Evolutionary conservation across 768 basidiomycete species (phyloP).

Genomic region (Lanmaoa rubissima): DNA sequence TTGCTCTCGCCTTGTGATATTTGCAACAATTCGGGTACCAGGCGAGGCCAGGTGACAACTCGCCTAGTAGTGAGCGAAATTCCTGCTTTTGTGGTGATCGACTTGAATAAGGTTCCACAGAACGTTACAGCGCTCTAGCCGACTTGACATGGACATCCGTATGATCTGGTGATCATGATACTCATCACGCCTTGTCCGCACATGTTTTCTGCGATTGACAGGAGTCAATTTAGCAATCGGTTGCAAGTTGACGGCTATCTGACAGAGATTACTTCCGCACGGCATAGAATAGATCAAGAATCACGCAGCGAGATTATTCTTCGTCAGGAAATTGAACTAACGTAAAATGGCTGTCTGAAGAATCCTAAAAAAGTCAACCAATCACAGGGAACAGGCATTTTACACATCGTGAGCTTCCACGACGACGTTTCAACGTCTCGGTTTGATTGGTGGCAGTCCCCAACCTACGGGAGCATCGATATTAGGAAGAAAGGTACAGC

Average conservation of each 20-base stretch:
- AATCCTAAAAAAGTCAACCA: background rate
- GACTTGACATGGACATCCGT: background rate
- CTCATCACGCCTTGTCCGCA: background rate
- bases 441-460: background rate
- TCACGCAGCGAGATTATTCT: too few relatives aligned
- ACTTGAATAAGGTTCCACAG: background rate
- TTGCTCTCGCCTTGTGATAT: background rate
- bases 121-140: background rate
- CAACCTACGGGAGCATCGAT: background rate
- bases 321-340: background rate
- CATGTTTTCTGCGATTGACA: background rate
- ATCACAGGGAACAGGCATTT: background rate
- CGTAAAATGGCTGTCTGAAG: background rate
- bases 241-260: conserved; percentile 4
- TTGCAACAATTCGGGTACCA: background rate
- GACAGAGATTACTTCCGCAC: conserved; percentile 1
- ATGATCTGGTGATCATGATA: background rate
- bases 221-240: conserved; percentile 1
- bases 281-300: background rate
- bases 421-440: background rate
- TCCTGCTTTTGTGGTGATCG: background rate
- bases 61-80: background rate
- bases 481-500: background rate
- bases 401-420: too few relatives aligned
- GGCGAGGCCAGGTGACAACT: background rate